Evolutionary conservation across 129 eudicot species (phyloP).

Genomic region (Chrysanthemum seticuspe): DNA sequence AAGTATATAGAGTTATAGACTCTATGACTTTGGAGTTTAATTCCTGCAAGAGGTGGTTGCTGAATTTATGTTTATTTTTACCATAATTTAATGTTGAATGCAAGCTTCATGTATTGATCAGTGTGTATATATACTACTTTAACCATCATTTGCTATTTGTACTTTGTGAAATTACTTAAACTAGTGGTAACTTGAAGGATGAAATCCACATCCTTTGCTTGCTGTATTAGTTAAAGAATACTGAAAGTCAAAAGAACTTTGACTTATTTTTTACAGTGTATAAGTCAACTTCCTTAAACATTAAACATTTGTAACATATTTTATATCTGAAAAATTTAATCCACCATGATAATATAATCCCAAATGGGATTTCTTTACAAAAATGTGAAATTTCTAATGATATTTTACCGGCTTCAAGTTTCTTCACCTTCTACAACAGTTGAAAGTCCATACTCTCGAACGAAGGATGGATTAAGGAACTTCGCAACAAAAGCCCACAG

Average conservation of each 20-base stretch:
- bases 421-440: conserved; percentile 55
- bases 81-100: background rate
- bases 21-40: background rate
- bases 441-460: conserved; percentile 56
- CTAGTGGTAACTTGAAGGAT: no score
- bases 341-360: background rate
- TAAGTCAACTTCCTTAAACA: background rate
- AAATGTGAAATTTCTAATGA: background rate
- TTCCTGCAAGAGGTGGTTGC: background rate
- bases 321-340: background rate
- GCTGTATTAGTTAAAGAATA: background rate
- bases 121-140: no score
- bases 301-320: background rate
- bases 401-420: background rate
- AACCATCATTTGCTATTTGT: no score
- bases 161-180: no score
- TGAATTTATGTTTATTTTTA: background rate
- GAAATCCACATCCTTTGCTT: background rate
- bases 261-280: background rate
- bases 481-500: conserved; percentile 84
- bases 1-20: background rate
- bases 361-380: background rate
- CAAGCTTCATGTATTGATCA: background rate
- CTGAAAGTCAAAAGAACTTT: background rate
- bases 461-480: conserved; percentile 68